Evolutionary conservation across 352 stramenopile species (phyloP), one percentile per base, ranked within the genome.

Genomic region (Pseudoperonospora humuli): DNA sequence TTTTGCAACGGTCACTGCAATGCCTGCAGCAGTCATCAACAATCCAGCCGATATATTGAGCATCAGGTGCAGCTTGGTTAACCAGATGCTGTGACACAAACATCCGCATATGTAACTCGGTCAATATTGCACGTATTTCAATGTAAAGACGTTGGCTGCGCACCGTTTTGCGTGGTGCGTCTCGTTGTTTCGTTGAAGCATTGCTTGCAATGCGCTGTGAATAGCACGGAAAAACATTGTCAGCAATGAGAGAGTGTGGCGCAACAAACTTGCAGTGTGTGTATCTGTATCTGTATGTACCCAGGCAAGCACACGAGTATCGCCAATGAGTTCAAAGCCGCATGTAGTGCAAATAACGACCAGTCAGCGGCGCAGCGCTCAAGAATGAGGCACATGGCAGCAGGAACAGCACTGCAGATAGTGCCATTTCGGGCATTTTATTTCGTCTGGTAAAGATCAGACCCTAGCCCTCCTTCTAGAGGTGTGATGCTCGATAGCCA

Each of bases 21-120:
- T 10, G 7, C 75, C 75, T 10, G 62, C 70, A 38, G 48, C 21
- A 19, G 23, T 37, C 46, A 87, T 48, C 19, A 83, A 50, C 17
- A 66, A 31, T 28, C 42, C 52, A 5, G 72, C 72, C 20, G 35
- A 28, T 29, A 78, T 23, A 36, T 82, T 77, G 15, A 83, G 50
- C 8, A 63, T 34, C 14, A 87, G 47, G 25, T 87, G 75, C 34
- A 75, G 38, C 57, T 85, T 70, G 11, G 72, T 75, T 24, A 85
- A 29, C 45, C 56, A 58, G 17, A 79, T 59, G 25, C 73, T 86
- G 41, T 9, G 3, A 36, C 0, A 47, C 0, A 46, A 25, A 4
- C 7, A 11, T 1, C 9, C 39, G 23, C 18, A 54, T 20, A 36
- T n/a, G n/a, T 15, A 32, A 54, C 14, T 38, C 20, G 15, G 23